Evolutionary conservation across 2,329 filamentous ascomycete genomes (phyloP), one percentile per base, ranked within the genome.

Genomic region (Cadophora malorum): DNA sequence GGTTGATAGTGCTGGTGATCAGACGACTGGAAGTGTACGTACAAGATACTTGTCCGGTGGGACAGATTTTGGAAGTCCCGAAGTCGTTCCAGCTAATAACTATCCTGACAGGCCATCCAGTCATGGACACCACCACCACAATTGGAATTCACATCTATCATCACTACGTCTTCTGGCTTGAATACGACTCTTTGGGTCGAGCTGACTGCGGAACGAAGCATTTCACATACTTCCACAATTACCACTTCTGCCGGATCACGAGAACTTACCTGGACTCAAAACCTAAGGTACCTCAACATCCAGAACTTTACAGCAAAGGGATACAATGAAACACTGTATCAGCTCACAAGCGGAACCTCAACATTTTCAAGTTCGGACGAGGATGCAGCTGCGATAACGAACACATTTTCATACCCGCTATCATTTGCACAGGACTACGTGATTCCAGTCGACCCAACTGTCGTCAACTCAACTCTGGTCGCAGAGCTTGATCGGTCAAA

Each of bases 1-100:
- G 87, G 16, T 70, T 19, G 69, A 72, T 49, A 75, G 77, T 5
- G 45, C 45, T 3, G 67, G 67, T 3, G 67, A 66, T 8, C 65
- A 71, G 35, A 69, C 64, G 0, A 67, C 62, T 8, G 65, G 67
- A 33, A 69, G 49, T 8, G 69, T 72, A 60, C 63, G 69, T 67
- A 16, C 41, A 16, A 45, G 16, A 45, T 16, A 16, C 10, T 45
- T 2, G 41, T 5, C 41, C 14, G 1, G 6, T 5, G 16, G 12
- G 41, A 45, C 28, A 28, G 16, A 5, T 5, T 1, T 45, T 16
- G 12, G 14, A 45, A 14, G 16, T 16, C 14, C 16, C 16, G 4
- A 45, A 16, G 41, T 5, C 41, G 4, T 49, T 12, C 1, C 50
- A 28, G 8, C 49, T 45, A 28, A 21, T 33, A 28, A 25, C 10